phyloP scores from a whole-genome alignment of 768 basidiomycete genomes.

The Amylocystis lapponica region DNA sequence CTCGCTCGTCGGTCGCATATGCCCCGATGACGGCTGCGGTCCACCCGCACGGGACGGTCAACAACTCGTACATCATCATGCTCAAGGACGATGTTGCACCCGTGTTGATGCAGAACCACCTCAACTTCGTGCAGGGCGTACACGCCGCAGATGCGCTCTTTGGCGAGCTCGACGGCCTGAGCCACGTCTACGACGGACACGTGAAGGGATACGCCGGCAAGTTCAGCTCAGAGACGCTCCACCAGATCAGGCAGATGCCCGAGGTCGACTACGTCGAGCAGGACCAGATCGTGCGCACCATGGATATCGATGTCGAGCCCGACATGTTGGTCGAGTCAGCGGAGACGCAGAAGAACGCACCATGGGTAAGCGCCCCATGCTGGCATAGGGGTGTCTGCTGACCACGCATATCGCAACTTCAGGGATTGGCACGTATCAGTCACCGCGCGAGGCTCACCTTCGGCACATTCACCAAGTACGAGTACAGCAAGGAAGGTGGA shows the following conservation, averaged over 20 bases:
- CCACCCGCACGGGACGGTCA: constrained; percentile 67
- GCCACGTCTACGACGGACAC: constrained; percentile 73
- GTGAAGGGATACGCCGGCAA: constrained; percentile 77
- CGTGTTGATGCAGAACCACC: constrained; percentile 62
- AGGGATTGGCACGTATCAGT: constrained; percentile 95
- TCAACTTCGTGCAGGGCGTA: constrained; percentile 68
- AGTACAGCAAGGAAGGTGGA: constrained; percentile 66
- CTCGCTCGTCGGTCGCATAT: constrained; percentile 41
- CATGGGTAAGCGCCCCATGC: constrained; percentile 64
- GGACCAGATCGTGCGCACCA: constrained; percentile 87
- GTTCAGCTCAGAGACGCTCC: constrained; percentile 65
- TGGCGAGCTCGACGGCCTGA: constrained; percentile 47
- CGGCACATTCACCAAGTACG: constrained; percentile 79
- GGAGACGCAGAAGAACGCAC: constrained; percentile 57
- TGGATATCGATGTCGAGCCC: constrained; percentile 42
- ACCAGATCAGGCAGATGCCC: constrained; percentile 73
- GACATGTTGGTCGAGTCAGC: not conserved
- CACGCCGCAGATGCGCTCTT: constrained; percentile 52
- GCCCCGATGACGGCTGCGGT: constrained; percentile 56
- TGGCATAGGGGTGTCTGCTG: not conserved
- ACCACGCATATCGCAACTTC: not conserved
- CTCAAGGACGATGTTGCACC: constrained; percentile 66
- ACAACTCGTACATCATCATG: constrained; percentile 94
- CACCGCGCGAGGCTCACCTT: constrained; percentile 76
- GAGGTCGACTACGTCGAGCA: constrained; percentile 91